Base-by-base conservation (phyloP, 2,329 filamentous ascomycete genomes). In the Didymella lethalis region DNA sequence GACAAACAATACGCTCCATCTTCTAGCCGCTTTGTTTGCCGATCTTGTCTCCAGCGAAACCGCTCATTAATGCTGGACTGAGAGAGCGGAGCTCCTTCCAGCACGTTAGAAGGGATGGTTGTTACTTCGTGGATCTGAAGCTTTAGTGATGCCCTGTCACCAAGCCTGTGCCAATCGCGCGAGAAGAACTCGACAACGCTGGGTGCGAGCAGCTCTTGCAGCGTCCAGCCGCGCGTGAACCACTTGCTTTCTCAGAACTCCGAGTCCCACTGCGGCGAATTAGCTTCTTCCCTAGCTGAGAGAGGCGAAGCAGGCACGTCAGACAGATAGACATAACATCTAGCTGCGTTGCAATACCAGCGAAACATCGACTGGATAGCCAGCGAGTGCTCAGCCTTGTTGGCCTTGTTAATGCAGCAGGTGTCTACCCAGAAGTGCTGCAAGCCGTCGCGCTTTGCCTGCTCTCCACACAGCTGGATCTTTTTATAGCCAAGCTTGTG, bases 331-430 rank as follows among this genome's bases (percentile, higher is more conserved):
- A 56, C 54, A 11, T 56, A 56, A 40, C 54, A 56, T 48, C 10
- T 11, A 1, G 20, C 47, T 11, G 54, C 29, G n/a, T 38, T 40
- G 10, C 31, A 28, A 20, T 56, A 56, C 54, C 54, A 56, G 40
- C 29, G 28, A 29, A 52, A 67, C 64, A 67, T 67, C 18, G 64
- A 64, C 28, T 50, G 58, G 28, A 65, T 65, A 0, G 63, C 59
- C 40, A 57, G 49, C 7, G 50, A 53, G 36, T 28, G 32, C 32
- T 49, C 32, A 38, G 47, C 47, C 20, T 23, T 23, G 20, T 23
- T 23, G 20, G 20, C 20, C 20, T 23, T 23, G 20, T 23, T 23
- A 3, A 23, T 23, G 20, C 20, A 23, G 20, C 20, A 23, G 20
- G 20, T 23, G 20, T 23, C 20, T 23, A 23, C 20, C 20, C 20